These are phyloP conservation scores for Salix koriyanagi DNA, from an alignment of 345 rosid species.

Conservation along the genomic window DNA sequence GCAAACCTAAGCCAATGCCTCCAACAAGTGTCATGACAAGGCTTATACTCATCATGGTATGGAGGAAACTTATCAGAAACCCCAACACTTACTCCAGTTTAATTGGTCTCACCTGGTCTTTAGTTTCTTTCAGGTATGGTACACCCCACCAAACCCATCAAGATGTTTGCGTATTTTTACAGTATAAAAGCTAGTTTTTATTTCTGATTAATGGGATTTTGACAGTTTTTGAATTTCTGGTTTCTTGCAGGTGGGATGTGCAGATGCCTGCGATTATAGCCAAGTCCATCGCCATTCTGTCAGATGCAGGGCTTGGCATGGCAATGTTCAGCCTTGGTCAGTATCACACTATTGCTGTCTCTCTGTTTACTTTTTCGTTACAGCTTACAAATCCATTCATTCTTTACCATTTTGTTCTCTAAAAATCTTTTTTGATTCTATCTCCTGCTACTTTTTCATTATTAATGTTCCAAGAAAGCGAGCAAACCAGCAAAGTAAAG, in stretches of 20 bases:
- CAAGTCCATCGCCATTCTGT: constrained; percentile 91
- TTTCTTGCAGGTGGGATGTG: constrained; percentile 71
- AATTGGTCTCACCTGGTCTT: constrained; percentile 88
- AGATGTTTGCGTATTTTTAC: not conserved
- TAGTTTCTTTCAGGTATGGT: constrained; percentile 72
- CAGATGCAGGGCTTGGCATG: constrained; percentile 99
- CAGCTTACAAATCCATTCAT: not conserved
- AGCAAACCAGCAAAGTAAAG: constrained; percentile 17
- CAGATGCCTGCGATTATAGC: constrained; percentile 94
- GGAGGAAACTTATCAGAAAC: constrained; percentile 98
- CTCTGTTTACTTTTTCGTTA: not conserved
- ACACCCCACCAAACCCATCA: not conserved
- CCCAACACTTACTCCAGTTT: constrained; percentile 97
- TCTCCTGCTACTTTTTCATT: constrained; percentile 21
- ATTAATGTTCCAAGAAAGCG: constrained; percentile 36
- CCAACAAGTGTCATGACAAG: constrained; percentile 98
- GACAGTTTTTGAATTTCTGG: not conserved
- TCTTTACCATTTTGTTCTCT: not conserved
- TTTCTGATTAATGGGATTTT: not conserved
- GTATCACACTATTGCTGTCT: constrained; percentile 23
- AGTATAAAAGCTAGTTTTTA: not conserved
- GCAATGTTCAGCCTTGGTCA: constrained; percentile 99
- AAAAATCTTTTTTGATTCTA: constrained; percentile 12
- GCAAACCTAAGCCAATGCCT: constrained; percentile 73
- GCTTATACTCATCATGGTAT: constrained; percentile 94